Base-by-base conservation (phyloP, 495 filamentous ascomycete genomes). In the Cladorrhinum samala region DNA sequence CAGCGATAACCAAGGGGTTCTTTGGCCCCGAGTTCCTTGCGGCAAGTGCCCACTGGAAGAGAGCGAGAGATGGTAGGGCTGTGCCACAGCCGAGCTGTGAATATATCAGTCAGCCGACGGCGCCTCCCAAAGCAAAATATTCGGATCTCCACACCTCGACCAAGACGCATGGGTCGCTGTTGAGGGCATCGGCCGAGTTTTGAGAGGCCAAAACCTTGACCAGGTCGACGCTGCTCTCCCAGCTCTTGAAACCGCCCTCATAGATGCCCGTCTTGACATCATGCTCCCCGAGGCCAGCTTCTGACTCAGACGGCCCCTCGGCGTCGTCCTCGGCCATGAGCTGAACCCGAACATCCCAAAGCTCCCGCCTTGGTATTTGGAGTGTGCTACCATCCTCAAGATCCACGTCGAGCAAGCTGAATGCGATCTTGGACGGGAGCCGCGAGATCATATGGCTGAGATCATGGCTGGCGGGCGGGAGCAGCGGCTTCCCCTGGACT, bases 231-330 rank as follows among this genome's bases (percentile, higher is more conserved):
- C 87, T 84, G 71, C 93, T 95, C 71, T 98, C 93, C 93, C 93
- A 98, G 57, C 89, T 95, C 74, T 98, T 97, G 71, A 96, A 91
- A n/a, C 93, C 93, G 36, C 93, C 93, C 67, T 98, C 93, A 68
- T 98, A 98, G 61, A 96, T 83, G 55, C 87, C 85, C 11, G 89
- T 87, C 65, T 83, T 87, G 62, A 98, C 83, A 65, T 98, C 93
- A 53, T 88, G 85, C 61, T 87, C 76, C 27, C 85, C 88, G 9
- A 93, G 75, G 18, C 83, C 83, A 17, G 80, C 67, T 30, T 70
- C 65, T 9, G 65, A 53, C 38, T 72, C 72, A 41, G 61, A 61
- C 2, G 53, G 56, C 14, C 59, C 61, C 23, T 66, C 65, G 66
- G 57, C 71, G 60, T 64, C 69, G 36, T 88, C 87, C 70, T 96